These are phyloP conservation scores for Clavariopsis aquatica DNA, from an alignment of 495 filamentous ascomycete species.

Conservation along the genomic window DNA sequence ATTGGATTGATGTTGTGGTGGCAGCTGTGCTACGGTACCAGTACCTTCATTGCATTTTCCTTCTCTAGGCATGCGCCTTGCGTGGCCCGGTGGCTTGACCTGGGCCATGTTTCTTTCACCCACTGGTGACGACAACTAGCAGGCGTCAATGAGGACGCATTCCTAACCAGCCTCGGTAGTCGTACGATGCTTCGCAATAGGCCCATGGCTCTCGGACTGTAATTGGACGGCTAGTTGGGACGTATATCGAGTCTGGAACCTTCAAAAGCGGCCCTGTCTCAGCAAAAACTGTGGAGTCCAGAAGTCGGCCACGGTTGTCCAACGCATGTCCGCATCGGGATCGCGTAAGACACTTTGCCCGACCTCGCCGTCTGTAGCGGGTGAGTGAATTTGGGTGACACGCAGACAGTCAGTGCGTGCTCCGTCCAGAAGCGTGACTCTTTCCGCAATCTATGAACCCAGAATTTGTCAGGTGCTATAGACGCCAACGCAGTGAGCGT, in stretches of 20 bases:
- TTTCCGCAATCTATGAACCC: background rate
- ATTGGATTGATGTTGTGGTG: background rate
- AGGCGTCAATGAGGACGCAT: background rate
- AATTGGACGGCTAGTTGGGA: background rate
- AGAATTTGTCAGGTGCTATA: background rate
- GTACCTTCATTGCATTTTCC: slow-evolving; percentile 5
- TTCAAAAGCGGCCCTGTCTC: background rate
- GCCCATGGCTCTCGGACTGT: background rate
- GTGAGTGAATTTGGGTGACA: background rate
- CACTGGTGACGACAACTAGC: background rate
- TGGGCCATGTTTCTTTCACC: background rate
- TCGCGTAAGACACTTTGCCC: background rate
- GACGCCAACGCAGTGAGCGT: background rate
- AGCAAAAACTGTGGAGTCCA: background rate
- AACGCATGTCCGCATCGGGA: background rate
- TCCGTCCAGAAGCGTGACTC: background rate
- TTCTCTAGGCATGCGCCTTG: slow-evolving; percentile 1
- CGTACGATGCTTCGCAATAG: background rate
- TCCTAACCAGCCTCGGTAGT: background rate
- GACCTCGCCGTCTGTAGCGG: background rate
- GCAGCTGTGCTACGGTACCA: background rate
- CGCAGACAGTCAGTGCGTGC: background rate
- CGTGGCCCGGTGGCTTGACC: background rate
- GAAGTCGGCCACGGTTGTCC: background rate
- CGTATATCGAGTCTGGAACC: background rate